phyloP scores from a whole-genome alignment of 176 grass and related monocot genomes.

The Aegilops speltoides region DNA sequence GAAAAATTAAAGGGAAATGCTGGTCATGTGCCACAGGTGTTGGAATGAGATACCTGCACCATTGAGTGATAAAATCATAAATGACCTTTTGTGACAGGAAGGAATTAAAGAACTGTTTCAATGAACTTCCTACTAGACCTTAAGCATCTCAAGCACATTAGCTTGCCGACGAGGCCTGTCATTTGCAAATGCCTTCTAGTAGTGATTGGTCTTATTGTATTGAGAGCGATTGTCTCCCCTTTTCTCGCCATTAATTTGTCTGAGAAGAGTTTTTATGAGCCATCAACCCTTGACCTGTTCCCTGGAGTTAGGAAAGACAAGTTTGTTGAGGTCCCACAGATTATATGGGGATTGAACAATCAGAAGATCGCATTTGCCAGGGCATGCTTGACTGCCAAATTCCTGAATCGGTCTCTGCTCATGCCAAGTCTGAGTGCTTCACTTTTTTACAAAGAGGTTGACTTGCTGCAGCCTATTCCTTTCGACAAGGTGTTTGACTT shows the following conservation, averaged over 20 bases:
- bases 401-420: conserved; percentile 83
- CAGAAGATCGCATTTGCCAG: conserved; percentile 96
- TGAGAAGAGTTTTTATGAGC: conserved; percentile 46
- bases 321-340: conserved; percentile 89
- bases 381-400: conserved; percentile 79
- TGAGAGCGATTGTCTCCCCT: conserved; percentile 56
- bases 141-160: conserved; percentile 51
- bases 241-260: conserved; percentile 58
- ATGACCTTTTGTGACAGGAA: conserved; percentile 8
- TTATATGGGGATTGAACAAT: conserved; percentile 99
- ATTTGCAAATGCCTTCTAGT: conserved; percentile 62
- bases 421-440: conserved; percentile 98
- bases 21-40: background rate
- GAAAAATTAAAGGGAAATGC: background rate
- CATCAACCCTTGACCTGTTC: conserved; percentile 35
- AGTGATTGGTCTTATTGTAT: conserved; percentile 45
- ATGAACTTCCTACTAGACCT: conserved; percentile 48
- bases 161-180: conserved; percentile 44
- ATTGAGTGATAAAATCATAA: conserved; percentile 2
- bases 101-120: conserved; percentile 5
- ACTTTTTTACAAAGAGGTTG: conserved; percentile 94
- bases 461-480: conserved; percentile 70
- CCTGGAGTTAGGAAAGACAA: conserved; percentile 62
- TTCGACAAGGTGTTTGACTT: conserved; percentile 91
- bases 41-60: background rate